These are phyloP conservation scores for Fremontodendron californicum DNA, from an alignment of 345 rosid species.

Conservation along the genomic window DNA sequence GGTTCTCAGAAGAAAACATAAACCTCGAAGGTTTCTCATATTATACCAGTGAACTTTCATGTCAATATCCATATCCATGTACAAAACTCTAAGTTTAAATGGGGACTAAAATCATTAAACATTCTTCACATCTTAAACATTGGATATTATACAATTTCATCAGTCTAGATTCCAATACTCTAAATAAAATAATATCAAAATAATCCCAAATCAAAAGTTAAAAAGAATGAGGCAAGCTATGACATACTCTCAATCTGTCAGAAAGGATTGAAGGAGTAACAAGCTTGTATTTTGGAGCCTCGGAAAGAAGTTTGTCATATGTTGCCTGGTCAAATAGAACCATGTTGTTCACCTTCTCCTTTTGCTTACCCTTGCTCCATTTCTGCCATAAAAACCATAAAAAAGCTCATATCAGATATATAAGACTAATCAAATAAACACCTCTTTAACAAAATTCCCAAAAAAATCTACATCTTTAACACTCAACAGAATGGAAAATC, in stretches of 20 bases:
- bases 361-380: slow-evolving; percentile 62
- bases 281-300: slow-evolving; percentile 50
- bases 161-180: background rate
- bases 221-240: background rate
- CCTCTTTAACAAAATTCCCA: background rate
- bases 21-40: background rate
- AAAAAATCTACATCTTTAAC: too few relatives aligned
- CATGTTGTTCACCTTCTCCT: slow-evolving; percentile 66
- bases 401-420: background rate
- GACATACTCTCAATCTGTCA: slow-evolving; percentile 40
- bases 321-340: slow-evolving; percentile 53
- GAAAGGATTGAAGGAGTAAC: slow-evolving; percentile 47
- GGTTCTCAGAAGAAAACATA: background rate
- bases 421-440: background rate
- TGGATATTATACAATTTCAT: background rate
- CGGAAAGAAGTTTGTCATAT: slow-evolving; percentile 48
- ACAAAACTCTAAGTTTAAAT: background rate
- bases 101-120: background rate
- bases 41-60: background rate
- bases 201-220: background rate
- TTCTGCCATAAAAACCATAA: slow-evolving; percentile 24
- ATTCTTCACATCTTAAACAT: background rate
- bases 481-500: background rate
- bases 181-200: background rate
- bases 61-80: background rate